A percentile compares a stretch with the other conserved stretches of the same genome.
Evolutionary conservation across 768 basidiomycete genomes (phyloP).

Genomic region (Auriscalpium orientale): DNA sequence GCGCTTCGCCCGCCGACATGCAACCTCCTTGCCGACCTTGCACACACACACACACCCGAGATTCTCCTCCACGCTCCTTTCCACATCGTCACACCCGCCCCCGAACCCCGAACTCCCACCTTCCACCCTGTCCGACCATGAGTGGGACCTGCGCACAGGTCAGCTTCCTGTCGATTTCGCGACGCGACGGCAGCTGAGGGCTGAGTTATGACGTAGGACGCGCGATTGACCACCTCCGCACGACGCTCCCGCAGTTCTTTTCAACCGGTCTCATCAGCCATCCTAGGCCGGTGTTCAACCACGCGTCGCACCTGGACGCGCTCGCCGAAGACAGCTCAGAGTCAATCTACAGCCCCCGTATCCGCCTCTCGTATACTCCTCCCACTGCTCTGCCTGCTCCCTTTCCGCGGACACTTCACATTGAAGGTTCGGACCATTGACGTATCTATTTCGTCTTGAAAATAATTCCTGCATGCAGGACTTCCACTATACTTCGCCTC

Average conservation of each 20-base stretch:
- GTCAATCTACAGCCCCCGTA: conserved; percentile 53
- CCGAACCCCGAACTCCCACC: background rate
- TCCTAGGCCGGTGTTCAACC: conserved; percentile 28
- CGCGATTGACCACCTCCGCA: conserved; percentile 58
- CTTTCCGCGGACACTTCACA: conserved; percentile 57
- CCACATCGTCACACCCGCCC: background rate
- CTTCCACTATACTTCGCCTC: conserved; percentile 65
- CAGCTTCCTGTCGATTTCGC: conserved; percentile 6
- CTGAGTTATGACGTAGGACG: conserved; percentile 39
- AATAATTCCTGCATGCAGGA: conserved; percentile 32
- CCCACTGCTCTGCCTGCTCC: conserved; percentile 59
- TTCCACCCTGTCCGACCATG: conserved; percentile 48
- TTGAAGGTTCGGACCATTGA: conserved; percentile 50
- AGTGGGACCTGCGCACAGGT: conserved; percentile 79
- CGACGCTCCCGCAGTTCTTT: conserved; percentile 71
- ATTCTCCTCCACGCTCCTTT: background rate
- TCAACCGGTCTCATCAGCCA: conserved; percentile 52
- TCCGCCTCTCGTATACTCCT: conserved; percentile 62
- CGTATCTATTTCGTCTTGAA: background rate
- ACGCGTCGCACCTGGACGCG: conserved; percentile 11
- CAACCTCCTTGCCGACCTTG: background rate
- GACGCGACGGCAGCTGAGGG: background rate
- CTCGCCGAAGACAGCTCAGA: conserved; percentile 25
- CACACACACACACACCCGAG: background rate
- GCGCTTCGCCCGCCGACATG: background rate